Evolutionary conservation across 2,329 filamentous ascomycete genomes (phyloP), one percentile per base, ranked within the genome.

Genomic region (Phyllosticta citribraziliensis): DNA sequence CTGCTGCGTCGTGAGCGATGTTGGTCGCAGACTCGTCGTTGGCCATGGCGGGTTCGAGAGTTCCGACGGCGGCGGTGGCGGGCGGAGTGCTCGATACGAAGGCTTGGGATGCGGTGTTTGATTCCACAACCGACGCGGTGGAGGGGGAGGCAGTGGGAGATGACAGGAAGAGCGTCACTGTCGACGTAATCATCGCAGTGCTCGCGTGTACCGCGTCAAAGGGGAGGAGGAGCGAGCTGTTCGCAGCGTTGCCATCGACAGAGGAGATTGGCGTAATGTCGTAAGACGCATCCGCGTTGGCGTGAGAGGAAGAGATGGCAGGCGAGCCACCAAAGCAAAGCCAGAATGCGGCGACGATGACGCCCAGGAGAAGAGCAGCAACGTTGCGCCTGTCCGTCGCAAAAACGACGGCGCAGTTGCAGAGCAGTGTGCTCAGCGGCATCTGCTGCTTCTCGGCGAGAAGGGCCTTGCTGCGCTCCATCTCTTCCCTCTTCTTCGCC

Each of bases 381-480:
- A 81, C 67, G 64, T 82, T 83, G 27, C 77, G 73, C 25, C 73
- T 71, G 64, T 84, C 81, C 56, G 74, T 73, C 2, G 76, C 72
- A 35, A 81, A 67, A 1, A 80, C 70, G 24, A 73, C 73, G n/a
- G 82, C 61, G 63, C 80, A 82, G 64, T 80, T 80, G 52, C 73
- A 66, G 25, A 82, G 60, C 17, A 82, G 69, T 1, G 76, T 74
- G 10, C 72, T 71, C 0, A 83, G 69, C 9, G 78, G 78, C 20
- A 81, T 73, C 14, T 82, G 73, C 10, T 53, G 52, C 51, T 25
- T 51, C 33, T 14, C n/a, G 33, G 52, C 57, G 17, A 5, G 14
- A n/a, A 47, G 27, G 6, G 27, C 40, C 40, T 47, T 47, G 2
- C 4, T 4, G 40, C 2, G 5, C 17, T 17, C 24, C 33, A 14